Evolutionary conservation across 208 protist species (phyloP).

Genomic region (Crithidia bombi): DNA sequence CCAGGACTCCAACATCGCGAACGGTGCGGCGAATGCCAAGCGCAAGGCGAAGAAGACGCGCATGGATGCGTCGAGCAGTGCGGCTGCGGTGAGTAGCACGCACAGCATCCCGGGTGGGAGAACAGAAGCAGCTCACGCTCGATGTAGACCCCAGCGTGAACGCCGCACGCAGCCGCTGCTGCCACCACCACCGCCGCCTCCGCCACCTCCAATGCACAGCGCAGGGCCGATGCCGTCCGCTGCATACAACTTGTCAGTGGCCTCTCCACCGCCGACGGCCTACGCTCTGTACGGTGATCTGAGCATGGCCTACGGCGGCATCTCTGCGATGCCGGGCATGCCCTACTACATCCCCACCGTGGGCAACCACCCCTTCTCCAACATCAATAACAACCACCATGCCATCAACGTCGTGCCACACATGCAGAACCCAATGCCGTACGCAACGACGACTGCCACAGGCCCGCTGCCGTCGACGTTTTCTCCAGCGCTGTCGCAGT

Average conservation of each 20-base stretch:
- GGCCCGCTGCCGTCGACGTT: constrained; percentile 7
- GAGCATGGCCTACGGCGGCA: constrained; percentile 20
- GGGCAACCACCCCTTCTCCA: constrained; percentile 43
- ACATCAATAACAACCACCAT: constrained; percentile 45
- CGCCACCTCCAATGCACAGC: constrained; percentile 17
- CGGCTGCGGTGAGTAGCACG: constrained; percentile 4
- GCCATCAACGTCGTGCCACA: constrained; percentile 37
- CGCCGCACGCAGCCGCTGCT: constrained; percentile 16
- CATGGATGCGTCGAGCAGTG: background rate
- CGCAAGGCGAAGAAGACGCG: constrained; percentile 12
- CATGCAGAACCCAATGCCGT: constrained; percentile 22
- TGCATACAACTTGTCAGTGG: constrained; percentile 15
- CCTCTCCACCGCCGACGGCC: background rate
- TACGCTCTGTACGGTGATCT: constrained; percentile 20
- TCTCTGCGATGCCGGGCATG: constrained; percentile 26
- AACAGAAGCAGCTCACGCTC: background rate
- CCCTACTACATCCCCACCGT: constrained; percentile 35
- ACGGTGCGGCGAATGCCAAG: background rate
- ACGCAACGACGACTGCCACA: constrained; percentile 1
- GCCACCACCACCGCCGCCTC: constrained; percentile 25
- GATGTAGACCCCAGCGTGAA: constrained; percentile 17
- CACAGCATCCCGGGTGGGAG: constrained; percentile 7
- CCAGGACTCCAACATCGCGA: background rate
- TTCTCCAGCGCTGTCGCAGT: background rate
- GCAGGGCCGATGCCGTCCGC: constrained; percentile 16